Evolutionary conservation across 2,329 filamentous ascomycete species (phyloP), one percentile per base, ranked within the genome.

Genomic region (Fusarium illudens): DNA sequence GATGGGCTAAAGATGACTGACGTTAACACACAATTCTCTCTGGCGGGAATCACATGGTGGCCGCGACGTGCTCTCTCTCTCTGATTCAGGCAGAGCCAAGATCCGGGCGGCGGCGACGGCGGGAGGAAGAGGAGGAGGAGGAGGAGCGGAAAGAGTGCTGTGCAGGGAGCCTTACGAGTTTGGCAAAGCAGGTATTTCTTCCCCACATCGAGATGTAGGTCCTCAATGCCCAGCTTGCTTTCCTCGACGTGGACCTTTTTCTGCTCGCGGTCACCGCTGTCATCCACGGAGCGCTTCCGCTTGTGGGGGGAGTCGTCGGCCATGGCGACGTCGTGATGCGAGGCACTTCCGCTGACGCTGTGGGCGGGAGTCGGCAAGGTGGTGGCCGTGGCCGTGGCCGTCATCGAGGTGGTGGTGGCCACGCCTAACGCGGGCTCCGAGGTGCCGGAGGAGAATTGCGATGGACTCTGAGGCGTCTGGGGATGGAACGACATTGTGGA

Each of bases 381-480:
- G 66, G 83, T 82, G 54, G 83, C 81, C 68, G 82, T 81, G 60
- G 82, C 83, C 60, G 82, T 80, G 59, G 82, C 83, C 58, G 83
- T 81, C 76, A 85, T 84, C 59, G 85, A 86, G 70, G 79, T 82
- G 71, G 81, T 82, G 70, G 79, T 82, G 71, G 81, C 82, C 75
- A 82, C 81, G 80, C 83, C 86, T 60, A 80, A 81, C 72, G 79
- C 80, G 70, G 79, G 80, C 73, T 86, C 85, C 75, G 81, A 84
- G 70, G 82, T 85, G 72, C 81, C 84, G 67, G 86, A 84, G 70
- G 86, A 88, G 75, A 84, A 82, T 76, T 88, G 86, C 76, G 86
- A 89, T 76, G 88, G 88, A 77, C 88, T 90, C 83, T 90, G 87
- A 76, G 88, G 88, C 72, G 88, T 90, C 75, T 87, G 87, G 73